Percentiles rank a stretch among this genome's conserved stretches.
Conservation (phyloP, 345 rosid species). For the Noccaea caerulescens region DNA sequence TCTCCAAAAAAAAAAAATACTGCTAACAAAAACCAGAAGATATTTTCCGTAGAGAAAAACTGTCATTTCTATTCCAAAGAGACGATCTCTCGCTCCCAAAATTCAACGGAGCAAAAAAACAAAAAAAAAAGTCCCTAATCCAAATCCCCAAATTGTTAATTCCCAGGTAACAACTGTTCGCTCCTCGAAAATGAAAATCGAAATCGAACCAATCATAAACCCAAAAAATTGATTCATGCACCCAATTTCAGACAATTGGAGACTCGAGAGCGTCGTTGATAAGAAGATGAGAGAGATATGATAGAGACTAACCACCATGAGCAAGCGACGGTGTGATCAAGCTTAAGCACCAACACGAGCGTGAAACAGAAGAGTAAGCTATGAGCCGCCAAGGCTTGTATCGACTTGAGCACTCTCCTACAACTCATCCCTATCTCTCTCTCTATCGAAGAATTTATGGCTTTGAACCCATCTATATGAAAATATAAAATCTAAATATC, state of each 20-base stretch:
- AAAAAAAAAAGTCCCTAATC: neutral
- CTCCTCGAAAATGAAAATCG: neutral
- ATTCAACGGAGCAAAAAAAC: neutral
- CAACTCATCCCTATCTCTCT: conserved; percentile 61
- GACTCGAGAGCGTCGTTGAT: neutral
- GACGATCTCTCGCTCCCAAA: conserved; percentile 22
- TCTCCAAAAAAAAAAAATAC: neutral
- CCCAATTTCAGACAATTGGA: conserved; percentile 3
- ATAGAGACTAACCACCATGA: conserved; percentile 82
- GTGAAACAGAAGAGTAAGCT: conserved; percentile 72
- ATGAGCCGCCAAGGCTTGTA: conserved; percentile 86
- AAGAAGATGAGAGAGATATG: neutral
- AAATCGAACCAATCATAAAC: conserved; percentile 28
- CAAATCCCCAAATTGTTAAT: conserved; percentile 3
- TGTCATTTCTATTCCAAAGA: conserved; percentile 1
- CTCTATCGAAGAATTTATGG: conserved; percentile 1
- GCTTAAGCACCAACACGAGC: conserved; percentile 71
- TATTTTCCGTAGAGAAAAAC: neutral
- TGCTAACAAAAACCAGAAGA: conserved; percentile 7
- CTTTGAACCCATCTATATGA: conserved; percentile 21
- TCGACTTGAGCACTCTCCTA: conserved; percentile 90
- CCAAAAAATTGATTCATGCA: conserved; percentile 4
- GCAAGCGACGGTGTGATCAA: conserved; percentile 60
- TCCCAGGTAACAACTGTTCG: neutral
- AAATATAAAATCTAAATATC: neutral